Percentiles rank a stretch among this genome's conserved stretches.
phyloP scores from a whole-genome alignment of 176 grass and related monocot species.

The Rhynchospora breviuscula region DNA sequence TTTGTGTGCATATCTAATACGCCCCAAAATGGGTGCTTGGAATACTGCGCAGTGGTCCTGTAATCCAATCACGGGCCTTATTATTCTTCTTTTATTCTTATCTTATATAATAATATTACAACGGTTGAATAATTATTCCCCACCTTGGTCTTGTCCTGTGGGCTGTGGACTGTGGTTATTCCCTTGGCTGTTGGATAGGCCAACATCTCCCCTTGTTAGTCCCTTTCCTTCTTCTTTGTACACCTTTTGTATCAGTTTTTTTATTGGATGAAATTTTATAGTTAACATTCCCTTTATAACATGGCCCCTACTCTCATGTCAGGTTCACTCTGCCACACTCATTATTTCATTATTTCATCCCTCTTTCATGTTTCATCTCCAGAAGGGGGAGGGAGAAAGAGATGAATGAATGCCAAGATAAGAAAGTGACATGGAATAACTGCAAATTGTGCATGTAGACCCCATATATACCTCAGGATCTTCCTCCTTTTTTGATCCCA shows the following conservation, averaged over 20 bases:
- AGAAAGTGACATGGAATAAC: slow-evolving; percentile 33
- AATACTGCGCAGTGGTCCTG: slow-evolving; percentile 7
- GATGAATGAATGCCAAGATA: slow-evolving; percentile 14
- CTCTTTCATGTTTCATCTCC: neutral
- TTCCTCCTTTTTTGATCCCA: slow-evolving; percentile 23
- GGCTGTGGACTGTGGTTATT: slow-evolving; percentile 15
- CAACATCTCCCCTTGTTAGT: slow-evolving; percentile 19
- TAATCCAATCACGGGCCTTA: slow-evolving; percentile 21
- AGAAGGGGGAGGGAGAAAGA: neutral
- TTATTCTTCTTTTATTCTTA: slow-evolving; percentile 22
- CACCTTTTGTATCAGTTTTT: neutral
- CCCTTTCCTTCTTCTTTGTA: slow-evolving; percentile 14
- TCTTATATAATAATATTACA: slow-evolving; percentile 7
- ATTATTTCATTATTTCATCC: neutral
- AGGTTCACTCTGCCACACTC: slow-evolving; percentile 24
- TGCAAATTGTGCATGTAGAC: slow-evolving; percentile 25
- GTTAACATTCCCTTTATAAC: slow-evolving; percentile 22
- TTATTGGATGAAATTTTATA: slow-evolving; percentile 1
- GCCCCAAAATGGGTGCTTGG: slow-evolving; percentile 7
- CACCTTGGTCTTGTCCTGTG: neutral
- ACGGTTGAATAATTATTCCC: neutral
- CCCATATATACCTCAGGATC: slow-evolving; percentile 22
- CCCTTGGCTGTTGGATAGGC: slow-evolving; percentile 18
- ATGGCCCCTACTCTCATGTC: slow-evolving; percentile 8
- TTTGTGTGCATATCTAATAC: neutral